Evolutionary conservation across 2,329 filamentous ascomycete species (phyloP), one percentile per base, ranked within the genome.

Genomic region (Pseudogymnoascus sp.): DNA sequence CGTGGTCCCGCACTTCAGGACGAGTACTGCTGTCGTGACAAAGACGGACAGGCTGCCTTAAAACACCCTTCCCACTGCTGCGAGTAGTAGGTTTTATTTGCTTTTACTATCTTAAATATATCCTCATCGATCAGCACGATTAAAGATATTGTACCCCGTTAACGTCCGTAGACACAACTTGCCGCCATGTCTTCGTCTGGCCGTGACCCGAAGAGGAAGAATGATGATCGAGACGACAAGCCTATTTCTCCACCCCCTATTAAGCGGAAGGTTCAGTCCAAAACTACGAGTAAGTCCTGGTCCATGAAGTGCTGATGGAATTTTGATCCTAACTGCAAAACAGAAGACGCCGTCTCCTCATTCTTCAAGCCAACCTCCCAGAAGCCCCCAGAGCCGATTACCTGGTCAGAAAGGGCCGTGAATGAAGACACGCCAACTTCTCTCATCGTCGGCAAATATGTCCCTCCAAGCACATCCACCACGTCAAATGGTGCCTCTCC

Each of bases 291-390:
- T 74, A 69, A 63, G 69, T 60, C 13, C 17, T 9, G 60, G 4
- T 23, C 21, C 35, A 29, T 29, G 17, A 17, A 33, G 5, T 37
- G 33, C 26, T 13, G 26, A 64, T 29, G 21, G 35, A 50, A 33
- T 11, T 44, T 38, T 44, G 53, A 35, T 53, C 19, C 67, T 68
- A 44, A 72, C 13, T 9, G 23, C n/a, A 60, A 11, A 17, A 17
- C 67, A 90, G 88, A 86, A 73, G 85, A 76, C 65, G 85, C 88
- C 1, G 85, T 96, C 1, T 83, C 89, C 19, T 91, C 83, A 62
- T 97, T 97, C 79, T 97, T 97, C 76, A 96, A 88, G 0, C 93
- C 93, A 0, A 73, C 83, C 0, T 97, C 92, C 0, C 85, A 96
- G 74, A 97, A 96, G 73, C 86, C 88, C 33, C 90, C 90, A 13